These are phyloP conservation scores for Stipa capillata DNA, from an alignment of 176 grass and related monocot species.

Conservation along the genomic window DNA sequence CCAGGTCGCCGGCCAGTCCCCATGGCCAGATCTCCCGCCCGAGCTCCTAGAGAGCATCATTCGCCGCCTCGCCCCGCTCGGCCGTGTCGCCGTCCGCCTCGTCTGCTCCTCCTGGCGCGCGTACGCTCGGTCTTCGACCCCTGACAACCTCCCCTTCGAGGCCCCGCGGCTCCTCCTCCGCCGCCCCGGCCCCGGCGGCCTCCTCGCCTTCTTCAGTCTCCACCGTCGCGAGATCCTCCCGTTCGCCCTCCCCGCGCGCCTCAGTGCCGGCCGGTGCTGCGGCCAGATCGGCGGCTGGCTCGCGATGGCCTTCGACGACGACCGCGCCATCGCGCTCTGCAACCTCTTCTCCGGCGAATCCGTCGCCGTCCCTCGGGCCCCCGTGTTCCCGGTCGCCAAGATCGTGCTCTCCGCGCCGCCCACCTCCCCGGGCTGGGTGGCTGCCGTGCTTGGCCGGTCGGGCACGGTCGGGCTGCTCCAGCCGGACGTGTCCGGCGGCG, in stretches of 20 bases:
- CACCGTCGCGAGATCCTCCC: background rate
- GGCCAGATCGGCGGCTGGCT: conserved; percentile 19
- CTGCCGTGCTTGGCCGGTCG: background rate
- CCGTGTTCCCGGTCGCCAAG: background rate
- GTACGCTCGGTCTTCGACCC: conserved; percentile 1
- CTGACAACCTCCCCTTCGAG: no score
- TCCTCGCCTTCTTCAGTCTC: conserved; percentile 17
- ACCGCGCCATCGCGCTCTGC: background rate
- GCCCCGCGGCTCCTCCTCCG: conserved; percentile 5
- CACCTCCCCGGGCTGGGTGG: background rate
- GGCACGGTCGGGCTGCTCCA: conserved; percentile 14
- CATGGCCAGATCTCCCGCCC: background rate
- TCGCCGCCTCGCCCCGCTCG: background rate
- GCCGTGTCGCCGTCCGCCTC: conserved; percentile 5
- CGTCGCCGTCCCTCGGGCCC: background rate
- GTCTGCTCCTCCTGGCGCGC: conserved; percentile 25
- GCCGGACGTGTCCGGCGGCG: no score
- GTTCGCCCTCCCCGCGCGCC: background rate
- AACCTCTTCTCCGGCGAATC: no score
- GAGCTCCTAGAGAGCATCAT: conserved; percentile 17
- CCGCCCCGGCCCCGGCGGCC: background rate
- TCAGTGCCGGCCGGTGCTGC: conserved; percentile 2
- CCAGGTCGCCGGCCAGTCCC: background rate
- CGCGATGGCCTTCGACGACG: background rate
- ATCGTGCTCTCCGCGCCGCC: background rate